Base-by-base conservation (phyloP, 2,329 filamentous ascomycete species). In the Fusarium oxysporum region DNA sequence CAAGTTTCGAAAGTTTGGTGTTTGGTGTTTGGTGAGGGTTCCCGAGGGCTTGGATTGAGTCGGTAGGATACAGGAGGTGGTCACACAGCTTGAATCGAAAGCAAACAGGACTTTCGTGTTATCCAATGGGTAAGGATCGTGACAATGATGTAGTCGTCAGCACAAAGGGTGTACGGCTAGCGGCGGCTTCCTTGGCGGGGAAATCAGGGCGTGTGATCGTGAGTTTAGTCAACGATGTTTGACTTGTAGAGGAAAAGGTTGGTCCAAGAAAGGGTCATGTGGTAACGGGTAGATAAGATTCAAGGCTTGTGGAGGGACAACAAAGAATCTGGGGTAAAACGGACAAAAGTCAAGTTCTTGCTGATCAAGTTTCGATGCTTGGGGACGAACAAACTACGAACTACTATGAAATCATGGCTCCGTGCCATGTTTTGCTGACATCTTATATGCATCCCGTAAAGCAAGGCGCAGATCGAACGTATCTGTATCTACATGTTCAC, bases 201-300 rank as follows among this genome's bases (percentile, higher is more conserved):
- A 62, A 66, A 68, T 35, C 40, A 68, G 70, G 70, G 73, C 73
- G 73, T 75, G 73, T 75, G 73, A 75, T 75, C 38, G 57, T 41
- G 56, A 73, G 38, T 62, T 69, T 65, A 73, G 70, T 69, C 54
- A 47, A 69, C n/a, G 44, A 45, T 40, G 56, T 62, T 68, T 48
- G 62, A 65, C 68, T 72, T 54, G 65, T 65, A 65, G 53, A 43
- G 58, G 65, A 43, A 70, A 70, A 61, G 65, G 71, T 74, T 74
- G 64, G 68, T 74, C 40, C 50, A 70, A 51, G 44, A 50, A 41
- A 47, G 32, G 68, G 72, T 73, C 72, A 73, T 73, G 71, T 72
- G 71, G 38, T 47, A 51, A 55, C 61, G 57, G 72, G 55, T 55
- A 69, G 45, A 33, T 48, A 65, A 69, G 60, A 59, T 55, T 50